Evolutionary conservation across 139 green algal genomes (phyloP).

Genomic region (Parachlorella kessleri): DNA sequence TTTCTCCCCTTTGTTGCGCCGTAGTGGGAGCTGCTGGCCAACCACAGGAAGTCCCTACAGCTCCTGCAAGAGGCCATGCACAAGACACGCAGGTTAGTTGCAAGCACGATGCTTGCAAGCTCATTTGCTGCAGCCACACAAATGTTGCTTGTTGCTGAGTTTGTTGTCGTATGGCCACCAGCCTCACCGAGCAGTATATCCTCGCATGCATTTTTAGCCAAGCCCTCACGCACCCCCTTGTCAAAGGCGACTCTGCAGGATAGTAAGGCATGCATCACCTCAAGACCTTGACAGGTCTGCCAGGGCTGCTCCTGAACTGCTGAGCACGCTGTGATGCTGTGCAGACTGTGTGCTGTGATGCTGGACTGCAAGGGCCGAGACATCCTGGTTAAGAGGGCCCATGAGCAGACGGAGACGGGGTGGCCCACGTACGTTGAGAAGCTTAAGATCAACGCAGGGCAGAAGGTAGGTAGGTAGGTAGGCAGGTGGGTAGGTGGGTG

Average conservation of each 20-base stretch:
- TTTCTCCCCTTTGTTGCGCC: slow-evolving; percentile 21
- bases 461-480: too few relatives aligned
- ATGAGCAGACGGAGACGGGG: slow-evolving; percentile 57
- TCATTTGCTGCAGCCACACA: background rate
- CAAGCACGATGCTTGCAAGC: background rate
- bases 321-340: background rate
- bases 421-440: slow-evolving; percentile 70
- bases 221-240: too few relatives aligned
- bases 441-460: slow-evolving; percentile 31
- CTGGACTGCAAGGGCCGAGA: slow-evolving; percentile 86
- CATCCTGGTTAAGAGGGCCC: slow-evolving; percentile 59
- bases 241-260: too few relatives aligned
- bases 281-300: too few relatives aligned
- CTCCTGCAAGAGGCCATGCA: slow-evolving; percentile 82
- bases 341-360: slow-evolving; percentile 81
- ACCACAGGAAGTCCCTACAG: slow-evolving; percentile 73
- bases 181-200: too few relatives aligned
- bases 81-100: slow-evolving; percentile 18
- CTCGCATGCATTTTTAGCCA: too few relatives aligned
- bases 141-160: background rate
- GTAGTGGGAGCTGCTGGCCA: slow-evolving; percentile 76
- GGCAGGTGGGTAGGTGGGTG: too few relatives aligned
- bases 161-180: background rate
- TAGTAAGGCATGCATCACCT: too few relatives aligned
- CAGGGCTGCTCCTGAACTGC: background rate